Base-by-base conservation (phyloP, 768 basidiomycete genomes). In the Lactifluus volemus region DNA sequence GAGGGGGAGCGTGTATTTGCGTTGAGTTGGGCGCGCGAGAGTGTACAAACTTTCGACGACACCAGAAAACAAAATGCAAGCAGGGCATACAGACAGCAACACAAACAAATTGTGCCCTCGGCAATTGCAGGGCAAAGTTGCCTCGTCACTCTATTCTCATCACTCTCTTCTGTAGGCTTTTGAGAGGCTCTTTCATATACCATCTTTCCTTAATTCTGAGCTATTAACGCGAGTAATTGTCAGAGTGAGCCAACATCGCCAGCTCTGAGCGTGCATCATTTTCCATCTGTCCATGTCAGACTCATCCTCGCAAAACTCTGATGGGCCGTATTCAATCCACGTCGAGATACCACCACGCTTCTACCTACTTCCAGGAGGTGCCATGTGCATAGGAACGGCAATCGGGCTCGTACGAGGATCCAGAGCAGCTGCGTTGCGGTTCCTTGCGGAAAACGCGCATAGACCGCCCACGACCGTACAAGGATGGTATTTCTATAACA, bases 401-500 rank as follows among this genome's bases (percentile, higher is more conserved):
- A 82, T 90, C 58, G 89, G 89, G n/a, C 74, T 84, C 25, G 78
- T 88, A 67, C 84, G 89, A 19, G 88, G 86, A 19, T 84, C 84
- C 11, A 81, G 87, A 48, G 77, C 73, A 50, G 84, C 87, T n/a
- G 80, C 83, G 12, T 75, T 93, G 70, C 86, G 84, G 54, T 95
- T 89, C 72, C 79, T 94, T 53, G 92, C 92, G n/a, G 92, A 96
- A 73, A 95, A 96, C 71, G 92, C 85, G 48, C 93, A 96, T 73
- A 80, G 90, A 58, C 80, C 88, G 51, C 92, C 92, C 21, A 85
- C 75, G 66, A 96, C 93, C 34, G 80, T 92, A 60, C 83, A 86
- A 66, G 93, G 93, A 60, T 95, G 93, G 92, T 96, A 94, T 73
- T 88, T 92, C 68, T 95, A 96, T 83, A 89, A 92, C 71, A 95